Conservation (phyloP, 495 filamentous ascomycete species). For the Aspergillus haitiensis region DNA sequence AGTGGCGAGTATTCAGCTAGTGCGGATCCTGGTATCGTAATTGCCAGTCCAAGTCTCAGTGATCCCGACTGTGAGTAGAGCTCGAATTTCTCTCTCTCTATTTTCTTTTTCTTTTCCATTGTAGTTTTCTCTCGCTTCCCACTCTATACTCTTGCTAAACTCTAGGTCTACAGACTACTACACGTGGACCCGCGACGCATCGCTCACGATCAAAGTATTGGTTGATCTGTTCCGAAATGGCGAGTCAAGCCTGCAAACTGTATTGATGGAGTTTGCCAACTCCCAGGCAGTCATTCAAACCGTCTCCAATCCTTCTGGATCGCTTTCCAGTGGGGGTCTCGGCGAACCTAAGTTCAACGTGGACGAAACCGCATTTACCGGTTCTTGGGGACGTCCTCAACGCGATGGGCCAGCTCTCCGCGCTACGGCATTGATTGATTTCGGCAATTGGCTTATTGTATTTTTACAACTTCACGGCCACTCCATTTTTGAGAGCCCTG, state of each 20-base stretch:
- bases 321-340: conserved; percentile 43
- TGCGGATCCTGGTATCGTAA: neutral
- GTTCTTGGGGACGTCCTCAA: conserved; percentile 69
- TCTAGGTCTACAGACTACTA: conserved; percentile 40
- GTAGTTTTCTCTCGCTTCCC: too few species aligned
- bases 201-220: conserved; percentile 60
- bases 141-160: neutral
- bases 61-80: neutral
- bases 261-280: conserved; percentile 56
- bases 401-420: conserved; percentile 68
- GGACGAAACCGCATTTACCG: conserved; percentile 59
- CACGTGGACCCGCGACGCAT: conserved; percentile 69
- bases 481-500: conserved; percentile 13
- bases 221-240: conserved; percentile 58
- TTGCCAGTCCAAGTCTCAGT: neutral
- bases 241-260: conserved; percentile 51
- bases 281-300: conserved; percentile 60
- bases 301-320: conserved; percentile 60
- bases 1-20: conserved; percentile 47
- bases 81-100: neutral
- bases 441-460: conserved; percentile 41
- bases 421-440: conserved; percentile 57
- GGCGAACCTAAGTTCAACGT: conserved; percentile 54
- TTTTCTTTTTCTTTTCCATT: too few species aligned
- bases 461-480: neutral